phyloP scores from a whole-genome alignment of 2,329 filamentous ascomycete species.

The Sclerotinia glacialis region DNA sequence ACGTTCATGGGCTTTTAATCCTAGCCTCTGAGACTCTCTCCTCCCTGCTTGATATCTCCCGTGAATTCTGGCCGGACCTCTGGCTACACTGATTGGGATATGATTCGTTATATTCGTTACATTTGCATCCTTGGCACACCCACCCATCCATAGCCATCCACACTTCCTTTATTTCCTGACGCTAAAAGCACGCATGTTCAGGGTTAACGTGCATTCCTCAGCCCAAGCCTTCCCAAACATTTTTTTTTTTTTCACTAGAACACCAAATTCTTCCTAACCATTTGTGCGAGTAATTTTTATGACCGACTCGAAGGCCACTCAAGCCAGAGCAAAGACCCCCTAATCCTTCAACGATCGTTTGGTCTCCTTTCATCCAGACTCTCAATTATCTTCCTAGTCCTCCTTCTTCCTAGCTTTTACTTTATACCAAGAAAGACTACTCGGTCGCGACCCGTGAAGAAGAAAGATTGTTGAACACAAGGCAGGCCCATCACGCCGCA shows the following conservation, averaged over 20 bases:
- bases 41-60: conserved; percentile 9
- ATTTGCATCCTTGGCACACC: conserved; percentile 12
- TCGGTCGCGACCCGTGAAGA: conserved; percentile 16
- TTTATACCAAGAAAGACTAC: not conserved
- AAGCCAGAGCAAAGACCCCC: not conserved
- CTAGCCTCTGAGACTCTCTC: not conserved
- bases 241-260: conserved; percentile 17
- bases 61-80: conserved; percentile 19
- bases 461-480: not conserved
- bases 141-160: conserved; percentile 1
- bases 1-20: no score
- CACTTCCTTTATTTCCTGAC: not conserved
- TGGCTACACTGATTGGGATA: not conserved
- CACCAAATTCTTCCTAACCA: conserved; percentile 18
- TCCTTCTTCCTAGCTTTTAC: conserved; percentile 10
- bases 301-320: not conserved
- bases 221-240: conserved; percentile 7
- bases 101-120: conserved; percentile 13
- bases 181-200: conserved; percentile 18
- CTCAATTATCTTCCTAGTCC: not conserved
- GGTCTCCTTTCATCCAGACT: not conserved
- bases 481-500: conserved; percentile 11
- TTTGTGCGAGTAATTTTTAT: conserved; percentile 9
- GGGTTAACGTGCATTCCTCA: conserved; percentile 18
- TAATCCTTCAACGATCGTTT: not conserved